Base-by-base conservation (phyloP, 2,329 filamentous ascomycete genomes). In the Ascochyta clinopodiicola region DNA sequence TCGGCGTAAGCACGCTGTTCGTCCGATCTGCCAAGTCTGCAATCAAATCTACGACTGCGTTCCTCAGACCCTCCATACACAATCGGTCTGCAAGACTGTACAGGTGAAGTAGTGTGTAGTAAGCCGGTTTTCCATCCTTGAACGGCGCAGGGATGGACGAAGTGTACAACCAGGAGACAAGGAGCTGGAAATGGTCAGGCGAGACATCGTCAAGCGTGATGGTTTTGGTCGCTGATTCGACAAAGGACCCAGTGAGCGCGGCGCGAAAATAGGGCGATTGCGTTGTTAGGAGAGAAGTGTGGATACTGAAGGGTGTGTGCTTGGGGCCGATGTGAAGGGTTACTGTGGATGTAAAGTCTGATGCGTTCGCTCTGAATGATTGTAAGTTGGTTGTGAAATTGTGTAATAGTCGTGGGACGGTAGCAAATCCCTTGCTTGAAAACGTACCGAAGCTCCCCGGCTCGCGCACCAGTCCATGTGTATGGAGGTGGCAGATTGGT, bases 121-220 rank as follows among this genome's bases (percentile, higher is more conserved):
- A 82, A 25, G 80, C 80, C 5, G 80, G 79, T 56, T 75, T 77
- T 19, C 77, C 78, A 27, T 77, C 74, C 57, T 78, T 75, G 68
- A 79, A 80, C 51, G 79, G 76, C 25, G 76, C 56, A 1, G 56
- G 69, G 59, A 77, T 75, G 25, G 64, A 62, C 29, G 75, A 74
- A 6, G 78, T 80, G 72, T 83, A 83, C 6, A 82, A 74, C 81
- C 81, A 83, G 55, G 77, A 71, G n/a, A 80, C 70, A 63, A 81
- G 79, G 72, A 80, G 79, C 53, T 81, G 78, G 66, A 82, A 82
- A 52, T 75, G 75, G 27, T 78, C 73, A 19, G 78, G 73, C 55
- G 72, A 71, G 45, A 81, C 72, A 52, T 80, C 79, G 31, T 78
- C 76, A 13, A 83, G 73, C 6, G 64, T 69, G 55, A 82, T 75